Evolutionary conservation across 768 basidiomycete species (phyloP).

Genomic region (Pholiota conissans): DNA sequence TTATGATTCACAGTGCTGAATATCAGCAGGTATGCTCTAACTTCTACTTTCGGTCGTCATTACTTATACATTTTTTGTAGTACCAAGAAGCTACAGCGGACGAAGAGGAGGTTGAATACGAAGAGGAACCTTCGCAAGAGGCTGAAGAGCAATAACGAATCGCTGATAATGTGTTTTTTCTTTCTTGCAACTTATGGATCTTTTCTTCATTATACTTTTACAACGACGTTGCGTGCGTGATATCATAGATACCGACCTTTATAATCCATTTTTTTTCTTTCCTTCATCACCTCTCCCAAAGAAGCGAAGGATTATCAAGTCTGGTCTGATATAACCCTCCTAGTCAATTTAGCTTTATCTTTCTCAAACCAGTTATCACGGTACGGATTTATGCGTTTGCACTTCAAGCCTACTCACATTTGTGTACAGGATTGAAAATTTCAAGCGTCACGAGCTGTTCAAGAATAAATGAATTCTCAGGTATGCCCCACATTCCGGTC

Average conservation of each 20-base stretch:
- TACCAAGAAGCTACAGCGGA: conserved; percentile 35
- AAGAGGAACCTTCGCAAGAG: conserved; percentile 19
- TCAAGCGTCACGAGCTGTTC: too few species aligned
- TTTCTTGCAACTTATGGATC: neutral
- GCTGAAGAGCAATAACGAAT: conserved; percentile 10
- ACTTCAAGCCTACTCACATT: too few species aligned
- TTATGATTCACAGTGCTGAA: conserved; percentile 58
- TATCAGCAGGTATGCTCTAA: conserved; percentile 70
- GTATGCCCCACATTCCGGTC: neutral
- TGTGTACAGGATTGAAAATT: too few species aligned
- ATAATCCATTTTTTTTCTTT: neutral
- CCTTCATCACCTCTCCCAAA: neutral
- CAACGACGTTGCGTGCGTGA: neutral
- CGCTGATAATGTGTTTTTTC: neutral
- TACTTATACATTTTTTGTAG: conserved; percentile 15
- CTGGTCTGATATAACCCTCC: too few species aligned
- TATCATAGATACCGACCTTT: neutral
- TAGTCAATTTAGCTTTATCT: too few species aligned
- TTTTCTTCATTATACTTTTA: neutral
- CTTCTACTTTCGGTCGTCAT: neutral
- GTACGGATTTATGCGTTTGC: neutral
- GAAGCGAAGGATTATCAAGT: too few species aligned
- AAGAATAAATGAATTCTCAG: neutral
- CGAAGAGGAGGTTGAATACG: conserved; percentile 20
- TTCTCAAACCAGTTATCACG: too few species aligned